Base-by-base conservation (phyloP, 1,284 basidiomycete genomes). In the Cutaneotrichosporon mucoides region DNA sequence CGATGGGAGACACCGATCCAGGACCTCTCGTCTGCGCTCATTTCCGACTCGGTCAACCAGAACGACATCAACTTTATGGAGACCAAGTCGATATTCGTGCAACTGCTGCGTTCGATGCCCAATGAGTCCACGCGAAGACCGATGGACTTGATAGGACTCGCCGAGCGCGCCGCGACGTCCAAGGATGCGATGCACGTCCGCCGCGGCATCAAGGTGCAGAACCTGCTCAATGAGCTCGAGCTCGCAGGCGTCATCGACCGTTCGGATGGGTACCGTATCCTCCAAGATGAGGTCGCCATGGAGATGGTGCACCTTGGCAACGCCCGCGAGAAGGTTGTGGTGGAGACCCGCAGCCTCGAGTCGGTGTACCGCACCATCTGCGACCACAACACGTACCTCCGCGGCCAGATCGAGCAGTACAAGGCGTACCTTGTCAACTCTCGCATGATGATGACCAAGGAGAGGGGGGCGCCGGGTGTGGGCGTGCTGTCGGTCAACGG, bases 41-140 rank as follows among this genome's bases (percentile, higher is more conserved):
- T 99, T 87, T 82, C 82, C 4, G 84, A 85, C 68, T 93, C 94
- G 79, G 89, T 99, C 43, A 98, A 96, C 24, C 92, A 93, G 59
- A 92, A 90, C 73, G 96, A 99, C 79, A 95, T 99, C 84, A 84
- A 98, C 24, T 99, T 98, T 81, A 98, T 99, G 92, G 96, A 99
- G 77, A 90, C 96, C 64, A 99, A 99, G 81, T 97, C 95, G 16
- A 97, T 98, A 73, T 95, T 99, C 73, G 96, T 99, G 43, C 92
- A 97, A 76, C 85, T 99, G 49, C 86, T 99, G 56, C 92, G 96
- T 66, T 97, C 94, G 34, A 86, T 99, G 63, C 95, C 95, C 0
- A 82, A 87, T 1, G 84, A 86, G 6, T 93, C 56, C 88, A 89
- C 38, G 16, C 38, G 16, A 75, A 85, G 87, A 43, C 95, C 95